These are phyloP conservation scores for Paradendryphiella salina DNA, from an alignment of 2,329 filamentous ascomycete genomes.

Conservation along the genomic window DNA sequence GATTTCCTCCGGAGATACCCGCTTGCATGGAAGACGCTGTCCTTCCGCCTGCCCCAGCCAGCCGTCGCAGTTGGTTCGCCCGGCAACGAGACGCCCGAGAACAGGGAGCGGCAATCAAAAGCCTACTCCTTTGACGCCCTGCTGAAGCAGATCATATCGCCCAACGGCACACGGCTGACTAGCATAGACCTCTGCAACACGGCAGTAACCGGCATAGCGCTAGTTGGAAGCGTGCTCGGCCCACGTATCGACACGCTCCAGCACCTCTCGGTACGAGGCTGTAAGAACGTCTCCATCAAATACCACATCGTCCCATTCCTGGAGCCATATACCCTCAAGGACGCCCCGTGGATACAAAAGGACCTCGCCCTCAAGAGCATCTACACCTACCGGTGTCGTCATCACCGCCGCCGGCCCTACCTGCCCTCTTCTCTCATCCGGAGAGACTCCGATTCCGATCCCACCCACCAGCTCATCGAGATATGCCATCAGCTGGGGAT, in stretches of 20 bases:
- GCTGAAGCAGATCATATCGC: slow-evolving; percentile 59
- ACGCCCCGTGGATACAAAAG: slow-evolving; percentile 49
- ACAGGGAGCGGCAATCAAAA: slow-evolving; percentile 55
- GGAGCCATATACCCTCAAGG: slow-evolving; percentile 48
- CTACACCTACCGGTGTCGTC: slow-evolving; percentile 65
- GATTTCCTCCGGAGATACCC: slow-evolving; percentile 60
- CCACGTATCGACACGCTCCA: slow-evolving; percentile 59
- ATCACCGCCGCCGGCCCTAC: slow-evolving; percentile 63
- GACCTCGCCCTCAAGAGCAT: slow-evolving; percentile 61
- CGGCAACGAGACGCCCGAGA: slow-evolving; percentile 48
- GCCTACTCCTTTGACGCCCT: slow-evolving; percentile 63
- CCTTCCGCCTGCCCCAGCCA: slow-evolving; percentile 58
- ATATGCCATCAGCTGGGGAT: slow-evolving; percentile 62
- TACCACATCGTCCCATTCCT: slow-evolving; percentile 65
- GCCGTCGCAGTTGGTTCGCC: slow-evolving; percentile 43
- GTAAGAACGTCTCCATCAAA: slow-evolving; percentile 67
- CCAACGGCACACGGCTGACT: slow-evolving; percentile 59
- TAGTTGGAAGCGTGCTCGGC: slow-evolving; percentile 59
- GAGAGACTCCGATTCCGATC: slow-evolving; percentile 63
- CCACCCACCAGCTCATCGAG: slow-evolving; percentile 62
- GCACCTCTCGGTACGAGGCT: slow-evolving; percentile 64
- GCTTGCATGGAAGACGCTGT: slow-evolving; percentile 63
- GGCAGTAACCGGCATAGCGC: slow-evolving; percentile 60
- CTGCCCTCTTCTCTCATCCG: slow-evolving; percentile 59
- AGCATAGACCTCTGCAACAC: slow-evolving; percentile 65